Evolutionary conservation across 371 early-diverging fungal species (phyloP), one percentile per base, ranked within the genome.

Genomic region (Mucor sp.): DNA sequence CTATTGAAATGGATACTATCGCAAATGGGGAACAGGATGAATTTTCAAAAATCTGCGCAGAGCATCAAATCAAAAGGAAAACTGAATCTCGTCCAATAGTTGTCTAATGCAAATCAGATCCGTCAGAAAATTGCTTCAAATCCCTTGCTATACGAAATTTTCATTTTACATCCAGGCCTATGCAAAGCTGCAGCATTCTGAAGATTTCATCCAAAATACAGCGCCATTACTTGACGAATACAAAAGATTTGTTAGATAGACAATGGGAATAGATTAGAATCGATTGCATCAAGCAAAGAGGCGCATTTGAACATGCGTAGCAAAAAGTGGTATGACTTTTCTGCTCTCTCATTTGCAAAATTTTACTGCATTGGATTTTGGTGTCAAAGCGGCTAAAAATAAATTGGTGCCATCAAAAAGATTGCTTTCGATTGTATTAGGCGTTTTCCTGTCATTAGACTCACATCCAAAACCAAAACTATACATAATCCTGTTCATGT

Each of bases 271-370:
- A 44, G 44, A 44, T 44, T 44, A 8, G n/a, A 5, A 6, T 25
- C 8, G 37, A 50, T 50, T 23, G 11, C 9, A 4, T 23, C 50
- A 50, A 50, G 12, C 23, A 12, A 25, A 44, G 4, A 44, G 9
- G 50, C 9, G 21, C 25, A 48, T 11, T 11, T 50, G 50, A 9
- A 25, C 23, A 25, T 50, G 50, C 50, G 50, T 50, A 50, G 11
- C 25, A 56, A 63, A 41, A 63, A 64, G 30, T 64, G 65, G 65
- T 43, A 39, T 50, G 63, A 63, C 55, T 53, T 63, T 63, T 21
- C 21, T 12, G 50, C 21, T 50, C 12, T 50, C 3, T 50, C 50
- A 50, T 25, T 48, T 50, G 44, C 17, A 19, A 44, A 6, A 19
- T 44, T 44, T 44, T 44, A 44, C 44, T 44, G 25, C 50, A 3